Evolutionary conservation across 192 early-diverging fungal species (phyloP).

Genomic region (Mortierella alpina): DNA sequence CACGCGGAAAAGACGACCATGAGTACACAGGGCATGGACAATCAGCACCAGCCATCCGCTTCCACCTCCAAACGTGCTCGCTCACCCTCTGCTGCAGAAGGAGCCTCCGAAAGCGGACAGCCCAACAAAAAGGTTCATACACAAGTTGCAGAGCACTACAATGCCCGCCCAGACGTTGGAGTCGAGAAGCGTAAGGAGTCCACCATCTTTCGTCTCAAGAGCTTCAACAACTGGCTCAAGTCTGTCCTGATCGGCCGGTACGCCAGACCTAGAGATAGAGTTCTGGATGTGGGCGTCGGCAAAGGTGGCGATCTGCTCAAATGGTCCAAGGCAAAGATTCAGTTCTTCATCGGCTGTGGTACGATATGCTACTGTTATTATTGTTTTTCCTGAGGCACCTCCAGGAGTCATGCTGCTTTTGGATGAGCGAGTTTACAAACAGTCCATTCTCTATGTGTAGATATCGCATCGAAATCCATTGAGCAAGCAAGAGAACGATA

Average conservation of each 20-base stretch:
- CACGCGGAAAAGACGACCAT: background rate
- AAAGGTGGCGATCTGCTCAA: constrained; percentile 93
- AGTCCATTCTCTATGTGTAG: constrained; percentile 51
- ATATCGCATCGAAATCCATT: constrained; percentile 90
- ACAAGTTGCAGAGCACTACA: constrained; percentile 83
- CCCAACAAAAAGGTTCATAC: constrained; percentile 34
- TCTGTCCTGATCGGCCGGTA: constrained; percentile 83
- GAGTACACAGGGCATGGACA: background rate
- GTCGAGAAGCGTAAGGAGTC: constrained; percentile 81
- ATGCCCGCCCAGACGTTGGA: constrained; percentile 85
- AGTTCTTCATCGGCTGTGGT: constrained; percentile 83
- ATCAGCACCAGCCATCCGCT: background rate
- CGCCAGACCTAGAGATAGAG: constrained; percentile 58
- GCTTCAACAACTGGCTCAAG: constrained; percentile 99
- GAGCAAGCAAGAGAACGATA: constrained; percentile 83
- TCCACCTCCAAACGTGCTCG: constrained; percentile 12
- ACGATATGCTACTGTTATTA: constrained; percentile 9
- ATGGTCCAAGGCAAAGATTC: constrained; percentile 78
- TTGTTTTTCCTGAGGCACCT: background rate
- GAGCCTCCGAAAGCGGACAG: constrained; percentile 5
- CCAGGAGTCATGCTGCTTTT: constrained; percentile 1
- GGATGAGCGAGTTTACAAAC: background rate
- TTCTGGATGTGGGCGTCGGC: constrained; percentile 94
- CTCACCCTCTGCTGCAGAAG: constrained; percentile 16
- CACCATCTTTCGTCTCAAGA: constrained; percentile 85